A percentile compares a stretch with the other conserved stretches of the same genome.
phyloP scores from a whole-genome alignment of 163 green algal genomes.

The Scenedesmus sp. region DNA sequence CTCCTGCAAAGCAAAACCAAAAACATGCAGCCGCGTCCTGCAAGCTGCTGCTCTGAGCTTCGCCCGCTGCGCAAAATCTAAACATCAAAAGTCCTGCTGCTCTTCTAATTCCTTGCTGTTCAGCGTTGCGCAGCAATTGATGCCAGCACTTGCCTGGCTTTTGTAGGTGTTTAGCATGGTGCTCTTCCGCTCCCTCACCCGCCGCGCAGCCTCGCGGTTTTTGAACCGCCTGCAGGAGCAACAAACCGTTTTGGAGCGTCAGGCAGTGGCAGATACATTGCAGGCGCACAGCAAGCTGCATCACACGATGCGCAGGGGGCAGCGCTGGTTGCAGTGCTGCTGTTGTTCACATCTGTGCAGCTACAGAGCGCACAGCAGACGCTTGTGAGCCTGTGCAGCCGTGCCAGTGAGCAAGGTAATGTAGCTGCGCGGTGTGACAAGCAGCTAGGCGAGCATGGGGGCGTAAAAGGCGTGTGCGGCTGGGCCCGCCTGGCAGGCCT shows the following conservation, averaged over 20 bases:
- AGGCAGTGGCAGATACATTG: too few relatives aligned
- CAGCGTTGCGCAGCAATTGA: too few relatives aligned
- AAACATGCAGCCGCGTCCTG: too few relatives aligned
- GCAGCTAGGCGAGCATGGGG: neutral
- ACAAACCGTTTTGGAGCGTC: neutral
- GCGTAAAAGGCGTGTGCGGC: neutral
- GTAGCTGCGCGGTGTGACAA: neutral
- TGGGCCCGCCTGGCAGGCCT: neutral
- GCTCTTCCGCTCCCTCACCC: conserved; percentile 40
- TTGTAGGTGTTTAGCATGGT: conserved; percentile 5
- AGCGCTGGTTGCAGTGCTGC: neutral
- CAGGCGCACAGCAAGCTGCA: neutral
- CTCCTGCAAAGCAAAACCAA: too few relatives aligned
- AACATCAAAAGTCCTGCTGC: too few relatives aligned
- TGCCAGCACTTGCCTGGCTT: conserved; percentile 7
- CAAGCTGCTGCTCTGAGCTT: too few relatives aligned
- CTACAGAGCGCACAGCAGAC: neutral
- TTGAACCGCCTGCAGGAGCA: conserved; percentile 37
- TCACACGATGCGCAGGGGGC: too few relatives aligned
- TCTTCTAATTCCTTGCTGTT: too few relatives aligned
- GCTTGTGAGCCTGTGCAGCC: neutral
- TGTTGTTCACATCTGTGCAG: neutral
- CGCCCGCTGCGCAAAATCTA: too few relatives aligned
- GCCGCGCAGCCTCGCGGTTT: conserved; percentile 46
- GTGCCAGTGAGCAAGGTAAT: neutral